phyloP scores from a whole-genome alignment of 352 stramenopile species.

The Globisporangium orthogonon region DNA sequence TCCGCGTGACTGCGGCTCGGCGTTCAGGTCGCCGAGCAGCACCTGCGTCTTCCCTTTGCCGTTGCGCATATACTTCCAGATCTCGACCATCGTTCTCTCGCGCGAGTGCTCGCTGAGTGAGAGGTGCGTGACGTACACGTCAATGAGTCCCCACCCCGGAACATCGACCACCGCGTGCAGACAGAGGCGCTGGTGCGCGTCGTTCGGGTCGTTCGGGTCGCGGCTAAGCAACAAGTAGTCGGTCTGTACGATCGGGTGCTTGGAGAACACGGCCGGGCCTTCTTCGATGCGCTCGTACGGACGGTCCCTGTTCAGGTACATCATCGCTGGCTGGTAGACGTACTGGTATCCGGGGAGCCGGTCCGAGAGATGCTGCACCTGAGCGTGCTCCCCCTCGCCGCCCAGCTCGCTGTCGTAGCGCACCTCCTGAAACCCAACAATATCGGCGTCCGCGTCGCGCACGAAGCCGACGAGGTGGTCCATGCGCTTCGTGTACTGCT shows the following conservation, averaged over 20 bases:
- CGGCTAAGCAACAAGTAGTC: constrained; percentile 79
- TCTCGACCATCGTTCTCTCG: constrained; percentile 73
- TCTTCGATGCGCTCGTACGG: constrained; percentile 81
- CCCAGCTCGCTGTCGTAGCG: constrained; percentile 80
- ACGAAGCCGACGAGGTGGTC: constrained; percentile 68
- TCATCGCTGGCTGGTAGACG: constrained; percentile 85
- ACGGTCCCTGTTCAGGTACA: constrained; percentile 52
- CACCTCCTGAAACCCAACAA: constrained; percentile 87
- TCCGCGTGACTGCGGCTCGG: constrained; percentile 72
- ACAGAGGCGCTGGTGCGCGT: constrained; percentile 79
- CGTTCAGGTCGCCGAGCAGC: constrained; percentile 82
- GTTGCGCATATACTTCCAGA: constrained; percentile 74
- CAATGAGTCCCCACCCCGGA: constrained; percentile 54
- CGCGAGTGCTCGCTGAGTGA: constrained; percentile 71
- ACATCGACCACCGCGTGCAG: constrained; percentile 71
- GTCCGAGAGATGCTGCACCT: constrained; percentile 67
- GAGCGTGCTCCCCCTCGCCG: constrained; percentile 45
- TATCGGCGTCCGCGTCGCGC: constrained; percentile 35
- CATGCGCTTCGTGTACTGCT: constrained; percentile 72
- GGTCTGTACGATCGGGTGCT: constrained; percentile 67
- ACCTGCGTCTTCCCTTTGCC: constrained; percentile 62
- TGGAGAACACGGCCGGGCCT: constrained; percentile 76
- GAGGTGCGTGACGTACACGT: constrained; percentile 86
- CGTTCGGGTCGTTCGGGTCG: constrained; percentile 76
- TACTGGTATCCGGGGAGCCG: constrained; percentile 72